phyloP scores from a whole-genome alignment of 495 filamentous ascomycete species.

The Hypoxylon intermedium region DNA sequence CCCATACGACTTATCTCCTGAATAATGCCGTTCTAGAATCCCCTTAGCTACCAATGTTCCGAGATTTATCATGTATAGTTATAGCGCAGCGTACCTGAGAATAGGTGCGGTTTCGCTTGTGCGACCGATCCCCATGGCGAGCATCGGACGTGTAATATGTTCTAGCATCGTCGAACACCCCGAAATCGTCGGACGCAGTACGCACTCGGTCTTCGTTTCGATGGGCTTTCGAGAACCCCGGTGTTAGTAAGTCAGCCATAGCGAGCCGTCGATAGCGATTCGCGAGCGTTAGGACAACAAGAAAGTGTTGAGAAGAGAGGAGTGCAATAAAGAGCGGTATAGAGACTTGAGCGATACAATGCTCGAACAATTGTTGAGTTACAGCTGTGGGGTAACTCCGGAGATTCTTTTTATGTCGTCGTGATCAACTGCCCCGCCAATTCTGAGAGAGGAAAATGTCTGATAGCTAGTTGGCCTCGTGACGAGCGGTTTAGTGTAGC shows the following conservation, averaged over 20 bases:
- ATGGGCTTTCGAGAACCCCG: conserved; percentile 24
- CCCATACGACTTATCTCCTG: conserved; percentile 54
- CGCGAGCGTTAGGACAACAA: conserved; percentile 10
- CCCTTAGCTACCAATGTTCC: conserved; percentile 33
- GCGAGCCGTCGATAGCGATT: conserved; percentile 17
- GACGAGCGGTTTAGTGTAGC: conserved; percentile 1
- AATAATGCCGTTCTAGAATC: conserved; percentile 49
- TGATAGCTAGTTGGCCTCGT: conserved; percentile 1
- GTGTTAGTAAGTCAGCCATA: conserved; percentile 35
- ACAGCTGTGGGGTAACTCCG: conserved; percentile 17
- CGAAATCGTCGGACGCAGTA: conserved; percentile 42
- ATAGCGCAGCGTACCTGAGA: conserved; percentile 49
- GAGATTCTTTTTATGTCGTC: conserved; percentile 27
- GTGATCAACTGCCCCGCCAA: conserved; percentile 5
- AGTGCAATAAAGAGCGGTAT: conserved; percentile 26
- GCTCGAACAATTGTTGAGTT: conserved; percentile 10
- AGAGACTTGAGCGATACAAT: conserved; percentile 6
- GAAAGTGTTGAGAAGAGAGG: conserved; percentile 24
- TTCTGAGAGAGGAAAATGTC: background rate
- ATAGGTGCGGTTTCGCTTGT: conserved; percentile 54
- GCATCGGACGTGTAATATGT: conserved; percentile 59
- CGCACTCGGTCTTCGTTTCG: conserved; percentile 30
- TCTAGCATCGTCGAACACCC: conserved; percentile 56
- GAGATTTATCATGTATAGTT: background rate
- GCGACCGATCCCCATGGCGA: conserved; percentile 51